Conservation (phyloP, 2,329 filamentous ascomycete genomes). For the Nemania sp. region DNA sequence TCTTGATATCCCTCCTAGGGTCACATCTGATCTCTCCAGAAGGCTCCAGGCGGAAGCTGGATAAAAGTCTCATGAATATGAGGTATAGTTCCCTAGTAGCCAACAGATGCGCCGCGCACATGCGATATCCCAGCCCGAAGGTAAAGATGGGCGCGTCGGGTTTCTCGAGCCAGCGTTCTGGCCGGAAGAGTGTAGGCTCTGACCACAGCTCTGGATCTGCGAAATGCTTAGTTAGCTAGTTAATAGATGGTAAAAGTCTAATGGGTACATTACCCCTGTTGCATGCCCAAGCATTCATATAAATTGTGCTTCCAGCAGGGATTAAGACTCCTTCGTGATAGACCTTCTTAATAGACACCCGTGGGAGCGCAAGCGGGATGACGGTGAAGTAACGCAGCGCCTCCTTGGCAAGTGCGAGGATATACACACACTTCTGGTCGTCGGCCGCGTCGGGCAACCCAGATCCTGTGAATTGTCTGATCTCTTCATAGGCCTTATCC, state of each 20-base stretch:
- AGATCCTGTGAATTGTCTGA: constrained; percentile 55
- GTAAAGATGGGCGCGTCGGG: constrained; percentile 47
- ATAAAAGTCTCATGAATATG: constrained; percentile 49
- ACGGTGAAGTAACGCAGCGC: constrained; percentile 83
- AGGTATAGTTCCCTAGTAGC: constrained; percentile 48
- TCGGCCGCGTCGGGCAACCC: constrained; percentile 71
- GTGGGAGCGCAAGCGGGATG: constrained; percentile 81
- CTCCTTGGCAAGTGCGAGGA: constrained; percentile 83
- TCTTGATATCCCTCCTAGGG: constrained; percentile 47
- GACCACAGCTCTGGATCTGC: constrained; percentile 46
- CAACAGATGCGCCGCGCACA: constrained; percentile 48
- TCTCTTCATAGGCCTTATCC: constrained; percentile 74
- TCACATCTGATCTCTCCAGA: constrained; percentile 43
- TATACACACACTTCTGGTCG: constrained; percentile 80
- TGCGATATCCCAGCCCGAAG: constrained; percentile 49
- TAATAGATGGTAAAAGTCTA: background rate
- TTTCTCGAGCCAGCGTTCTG: constrained; percentile 46
- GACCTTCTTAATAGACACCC: constrained; percentile 79
- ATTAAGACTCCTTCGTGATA: constrained; percentile 74
- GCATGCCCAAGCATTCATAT: constrained; percentile 66
- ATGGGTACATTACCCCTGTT: constrained; percentile 41
- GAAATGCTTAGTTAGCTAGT: too few relatives aligned
- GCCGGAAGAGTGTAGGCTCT: constrained; percentile 44
- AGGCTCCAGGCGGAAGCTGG: constrained; percentile 45
- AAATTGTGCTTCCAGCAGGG: constrained; percentile 81